phyloP scores from a whole-genome alignment of 441 rosid genomes.

The Populus tomentosa region DNA sequence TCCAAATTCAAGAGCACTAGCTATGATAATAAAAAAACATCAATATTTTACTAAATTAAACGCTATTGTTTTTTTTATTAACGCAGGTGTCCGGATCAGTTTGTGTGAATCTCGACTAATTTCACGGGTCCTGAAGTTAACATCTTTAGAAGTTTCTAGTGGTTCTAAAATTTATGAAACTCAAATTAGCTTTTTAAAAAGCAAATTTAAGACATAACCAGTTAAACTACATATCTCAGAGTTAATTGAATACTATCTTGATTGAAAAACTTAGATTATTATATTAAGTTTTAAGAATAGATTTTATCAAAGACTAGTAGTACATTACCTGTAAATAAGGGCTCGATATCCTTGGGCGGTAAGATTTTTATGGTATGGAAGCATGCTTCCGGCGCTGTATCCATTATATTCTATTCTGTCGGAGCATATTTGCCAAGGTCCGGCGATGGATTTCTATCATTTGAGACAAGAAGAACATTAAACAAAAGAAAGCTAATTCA shows the following conservation, averaged over 20 bases:
- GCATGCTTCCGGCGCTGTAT: conserved; percentile 38
- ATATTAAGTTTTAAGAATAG: too few species aligned
- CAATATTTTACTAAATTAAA: too few species aligned
- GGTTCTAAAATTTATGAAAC: rapidly evolving
- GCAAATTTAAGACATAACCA: rapidly evolving
- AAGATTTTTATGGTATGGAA: conserved; percentile 42
- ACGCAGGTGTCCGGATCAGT: too few species aligned
- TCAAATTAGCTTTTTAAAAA: rapidly evolving
- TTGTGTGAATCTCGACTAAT: rapidly evolving
- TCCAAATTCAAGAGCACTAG: too few species aligned
- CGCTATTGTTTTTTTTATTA: too few species aligned
- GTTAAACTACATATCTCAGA: too few species aligned
- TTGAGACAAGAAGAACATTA: not conserved
- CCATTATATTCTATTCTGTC: conserved; percentile 16
- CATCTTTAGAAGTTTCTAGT: rapidly evolving
- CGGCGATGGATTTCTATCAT: conserved; percentile 28
- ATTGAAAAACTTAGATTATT: too few species aligned
- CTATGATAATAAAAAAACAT: too few species aligned
- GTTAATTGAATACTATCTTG: too few species aligned
- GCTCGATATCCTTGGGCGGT: conserved; percentile 47
- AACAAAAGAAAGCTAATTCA: too few species aligned
- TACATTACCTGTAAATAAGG: conserved; percentile 48
- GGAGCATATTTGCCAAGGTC: conserved; percentile 50
- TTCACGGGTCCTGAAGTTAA: too few species aligned
- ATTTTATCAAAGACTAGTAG: not conserved